Evolutionary conservation across 1,284 basidiomycete genomes (phyloP).

Genomic region (Sporisorium exsertum): DNA sequence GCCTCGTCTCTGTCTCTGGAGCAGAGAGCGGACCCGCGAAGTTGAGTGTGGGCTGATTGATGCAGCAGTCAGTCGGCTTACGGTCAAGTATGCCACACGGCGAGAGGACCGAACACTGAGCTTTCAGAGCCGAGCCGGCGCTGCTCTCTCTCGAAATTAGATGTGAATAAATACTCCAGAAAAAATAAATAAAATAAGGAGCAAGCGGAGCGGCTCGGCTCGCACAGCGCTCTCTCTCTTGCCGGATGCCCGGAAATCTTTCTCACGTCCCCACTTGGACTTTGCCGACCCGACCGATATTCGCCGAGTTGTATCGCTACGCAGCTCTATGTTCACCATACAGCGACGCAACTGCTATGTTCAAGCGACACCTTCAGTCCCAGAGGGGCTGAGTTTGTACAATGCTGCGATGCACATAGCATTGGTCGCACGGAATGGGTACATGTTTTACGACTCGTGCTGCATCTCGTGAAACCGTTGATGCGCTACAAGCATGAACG

Average conservation of each 20-base stretch:
- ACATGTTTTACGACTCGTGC: background rate
- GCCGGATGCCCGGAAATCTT: too few relatives aligned
- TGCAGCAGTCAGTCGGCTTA: background rate
- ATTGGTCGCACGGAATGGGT: too few relatives aligned
- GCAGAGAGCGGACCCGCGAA: background rate
- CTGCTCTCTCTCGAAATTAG: too few relatives aligned
- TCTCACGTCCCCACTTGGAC: background rate
- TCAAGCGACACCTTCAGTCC: background rate
- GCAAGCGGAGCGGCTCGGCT: too few relatives aligned
- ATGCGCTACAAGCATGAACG: constrained; percentile 32
- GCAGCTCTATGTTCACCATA: too few relatives aligned
- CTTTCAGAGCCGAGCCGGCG: too few relatives aligned
- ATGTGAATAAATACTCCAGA: too few relatives aligned
- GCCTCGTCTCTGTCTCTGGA: background rate
- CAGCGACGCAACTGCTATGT: too few relatives aligned
- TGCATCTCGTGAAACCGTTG: constrained; percentile 28
- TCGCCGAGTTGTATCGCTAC: background rate
- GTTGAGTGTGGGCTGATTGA: constrained; percentile 1
- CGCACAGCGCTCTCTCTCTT: too few relatives aligned
- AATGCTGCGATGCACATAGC: too few relatives aligned
- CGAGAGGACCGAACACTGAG: background rate
- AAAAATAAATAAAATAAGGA: too few relatives aligned
- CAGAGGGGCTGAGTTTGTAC: too few relatives aligned
- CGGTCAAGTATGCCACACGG: background rate
- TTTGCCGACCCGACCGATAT: background rate